Percentiles rank a stretch among this genome's conserved stretches.
These are phyloP conservation scores for Epipyxis sp. DNA, from an alignment of 108 stramenopile genomes.

Conservation along the genomic window DNA sequence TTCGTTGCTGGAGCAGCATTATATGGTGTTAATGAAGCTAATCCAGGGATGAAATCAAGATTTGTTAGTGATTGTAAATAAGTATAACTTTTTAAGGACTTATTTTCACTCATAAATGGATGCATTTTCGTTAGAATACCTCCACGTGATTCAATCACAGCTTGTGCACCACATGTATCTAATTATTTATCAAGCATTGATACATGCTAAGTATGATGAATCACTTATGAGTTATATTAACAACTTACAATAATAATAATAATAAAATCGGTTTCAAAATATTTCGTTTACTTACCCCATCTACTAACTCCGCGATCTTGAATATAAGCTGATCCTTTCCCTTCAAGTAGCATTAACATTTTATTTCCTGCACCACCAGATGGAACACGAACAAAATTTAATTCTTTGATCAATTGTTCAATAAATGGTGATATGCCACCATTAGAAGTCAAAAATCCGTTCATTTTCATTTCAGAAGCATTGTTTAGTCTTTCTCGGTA, in stretches of 20 bases:
- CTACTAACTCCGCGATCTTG: conserved; percentile 64
- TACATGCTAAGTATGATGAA: too few species aligned
- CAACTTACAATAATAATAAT: too few species aligned
- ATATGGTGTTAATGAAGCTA: conserved; percentile 54
- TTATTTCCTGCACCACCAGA: conserved; percentile 65
- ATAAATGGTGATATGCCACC: conserved; percentile 62
- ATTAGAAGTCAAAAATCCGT: conserved; percentile 59
- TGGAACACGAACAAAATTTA: conserved; percentile 40
- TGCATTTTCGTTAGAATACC: conserved; percentile 56
- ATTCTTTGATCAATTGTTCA: conserved; percentile 45
- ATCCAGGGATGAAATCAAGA: conserved; percentile 53
- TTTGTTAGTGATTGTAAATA: conserved; percentile 54
- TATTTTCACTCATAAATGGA: conserved; percentile 12
- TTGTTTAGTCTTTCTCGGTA: conserved; percentile 37
- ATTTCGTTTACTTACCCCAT: conserved; percentile 58
- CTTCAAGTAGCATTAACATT: conserved; percentile 60
- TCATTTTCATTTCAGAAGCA: neutral
- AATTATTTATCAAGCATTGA: neutral
- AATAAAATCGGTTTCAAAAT: too few species aligned
- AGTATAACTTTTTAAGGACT: conserved; percentile 43
- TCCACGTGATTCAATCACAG: conserved; percentile 58
- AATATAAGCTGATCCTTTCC: conserved; percentile 48
- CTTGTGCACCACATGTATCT: conserved; percentile 62
- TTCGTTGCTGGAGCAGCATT: conserved; percentile 43
- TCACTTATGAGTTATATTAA: too few species aligned